Evolutionary conservation across 2,329 filamentous ascomycete genomes (phyloP).

Genomic region (Colletotrichum eleusines): DNA sequence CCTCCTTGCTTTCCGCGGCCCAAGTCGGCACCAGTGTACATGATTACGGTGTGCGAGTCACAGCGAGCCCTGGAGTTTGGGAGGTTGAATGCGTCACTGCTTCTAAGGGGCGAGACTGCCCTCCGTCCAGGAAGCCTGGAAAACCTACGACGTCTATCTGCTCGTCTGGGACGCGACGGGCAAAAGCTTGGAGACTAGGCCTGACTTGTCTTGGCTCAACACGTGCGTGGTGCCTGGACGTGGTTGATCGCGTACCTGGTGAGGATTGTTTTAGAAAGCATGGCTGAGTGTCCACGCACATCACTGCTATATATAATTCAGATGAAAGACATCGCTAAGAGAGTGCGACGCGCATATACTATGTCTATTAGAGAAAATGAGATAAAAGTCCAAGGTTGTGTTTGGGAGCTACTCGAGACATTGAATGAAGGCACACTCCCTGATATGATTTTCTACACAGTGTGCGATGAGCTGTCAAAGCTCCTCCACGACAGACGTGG

Average conservation of each 20-base stretch:
- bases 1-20: slow-evolving; percentile 10
- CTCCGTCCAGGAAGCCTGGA: neutral
- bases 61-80: slow-evolving; percentile 1
- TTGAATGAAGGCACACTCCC: neutral
- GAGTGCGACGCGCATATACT: neutral
- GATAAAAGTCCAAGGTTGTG: too few relatives aligned
- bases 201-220: neutral
- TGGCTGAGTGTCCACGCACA: neutral
- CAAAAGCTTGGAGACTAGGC: neutral
- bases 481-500: neutral
- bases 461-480: neutral
- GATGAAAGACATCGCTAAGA: neutral
- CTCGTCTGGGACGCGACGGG: neutral
- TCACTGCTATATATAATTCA: neutral
- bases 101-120: neutral
- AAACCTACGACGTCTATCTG: neutral
- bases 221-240: neutral
- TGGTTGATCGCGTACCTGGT: neutral
- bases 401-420: neutral
- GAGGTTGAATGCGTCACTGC: slow-evolving; percentile 17
- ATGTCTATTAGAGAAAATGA: neutral
- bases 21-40: neutral
- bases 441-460: neutral
- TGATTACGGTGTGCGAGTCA: slow-evolving; percentile 7
- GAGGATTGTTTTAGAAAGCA: neutral